Evolutionary conservation across 179 eudicot species (phyloP).

Genomic region (Beta lomatogona): DNA sequence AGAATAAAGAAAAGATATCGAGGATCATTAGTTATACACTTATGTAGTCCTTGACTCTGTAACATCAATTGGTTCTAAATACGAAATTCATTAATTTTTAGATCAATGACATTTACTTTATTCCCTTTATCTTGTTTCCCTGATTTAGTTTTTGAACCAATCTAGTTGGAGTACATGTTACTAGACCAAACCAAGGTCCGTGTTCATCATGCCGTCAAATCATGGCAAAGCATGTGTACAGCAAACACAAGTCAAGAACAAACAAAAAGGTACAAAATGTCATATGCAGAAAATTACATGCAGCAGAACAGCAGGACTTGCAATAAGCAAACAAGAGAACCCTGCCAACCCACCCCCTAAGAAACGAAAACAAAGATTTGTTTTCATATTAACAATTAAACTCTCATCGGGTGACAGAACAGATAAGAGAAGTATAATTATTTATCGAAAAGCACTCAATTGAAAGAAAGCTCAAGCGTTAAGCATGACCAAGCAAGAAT

Average conservation of each 20-base stretch:
- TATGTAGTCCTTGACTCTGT: constrained; percentile 7
- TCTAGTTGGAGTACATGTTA: background rate
- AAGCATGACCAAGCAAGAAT: background rate
- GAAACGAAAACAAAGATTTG: background rate
- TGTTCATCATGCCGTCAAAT: background rate
- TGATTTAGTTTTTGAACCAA: background rate
- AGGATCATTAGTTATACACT: background rate
- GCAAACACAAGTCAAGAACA: background rate
- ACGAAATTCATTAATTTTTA: background rate
- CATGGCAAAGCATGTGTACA: background rate
- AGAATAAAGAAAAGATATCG: background rate
- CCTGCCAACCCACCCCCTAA: background rate
- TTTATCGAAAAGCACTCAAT: too few relatives aligned
- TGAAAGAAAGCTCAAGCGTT: background rate
- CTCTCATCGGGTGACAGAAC: background rate
- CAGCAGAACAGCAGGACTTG: background rate
- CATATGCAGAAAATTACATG: background rate
- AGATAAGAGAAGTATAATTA: too few relatives aligned
- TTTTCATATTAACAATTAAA: background rate
- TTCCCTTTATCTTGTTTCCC: background rate
- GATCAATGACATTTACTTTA: background rate
- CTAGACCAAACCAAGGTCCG: background rate
- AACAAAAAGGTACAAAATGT: background rate
- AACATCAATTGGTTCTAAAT: background rate
- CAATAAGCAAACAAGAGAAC: background rate